phyloP scores from a whole-genome alignment of 169 alveolate genomes.

The Eimeria necatrix region DNA sequence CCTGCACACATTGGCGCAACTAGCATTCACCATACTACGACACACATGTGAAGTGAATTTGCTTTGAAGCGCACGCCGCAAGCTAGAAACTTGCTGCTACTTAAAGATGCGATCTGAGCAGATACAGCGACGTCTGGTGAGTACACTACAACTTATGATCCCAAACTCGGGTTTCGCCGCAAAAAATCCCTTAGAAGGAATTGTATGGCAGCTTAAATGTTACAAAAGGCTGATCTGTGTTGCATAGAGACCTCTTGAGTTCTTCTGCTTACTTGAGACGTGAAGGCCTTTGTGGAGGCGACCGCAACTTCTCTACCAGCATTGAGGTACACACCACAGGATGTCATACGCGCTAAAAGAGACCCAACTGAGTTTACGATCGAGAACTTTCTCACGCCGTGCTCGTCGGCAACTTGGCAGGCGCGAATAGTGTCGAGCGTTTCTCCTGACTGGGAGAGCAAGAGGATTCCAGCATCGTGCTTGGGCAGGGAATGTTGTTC shows the following conservation, averaged over 20 bases:
- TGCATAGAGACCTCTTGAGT: no score
- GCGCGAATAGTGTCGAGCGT: slow-evolving; percentile 95
- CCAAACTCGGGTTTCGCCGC: no score
- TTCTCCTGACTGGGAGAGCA: slow-evolving; percentile 98
- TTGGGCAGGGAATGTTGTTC: slow-evolving; percentile 85
- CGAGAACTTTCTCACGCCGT: slow-evolving; percentile 90
- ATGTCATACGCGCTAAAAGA: slow-evolving; percentile 93
- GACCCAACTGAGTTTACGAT: slow-evolving; percentile 96
- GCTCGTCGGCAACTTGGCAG: slow-evolving; percentile 87
- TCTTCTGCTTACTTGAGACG: slow-evolving; percentile 91
- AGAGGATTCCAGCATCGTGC: slow-evolving; percentile 92
- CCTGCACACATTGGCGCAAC: slow-evolving; percentile 78
- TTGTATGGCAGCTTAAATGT: no score
- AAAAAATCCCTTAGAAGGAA: no score
- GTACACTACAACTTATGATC: no score
- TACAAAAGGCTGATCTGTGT: no score
- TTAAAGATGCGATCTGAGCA: background rate
- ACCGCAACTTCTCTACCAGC: slow-evolving; percentile 98
- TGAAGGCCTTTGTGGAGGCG: slow-evolving; percentile 98
- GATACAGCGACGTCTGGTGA: no score
- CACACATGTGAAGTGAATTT: background rate
- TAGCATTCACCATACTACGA: background rate
- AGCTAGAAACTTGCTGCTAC: background rate
- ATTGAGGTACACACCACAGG: slow-evolving; percentile 96
- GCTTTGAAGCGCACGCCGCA: background rate